These are phyloP conservation scores for Tetrahymena malaccensis DNA, from an alignment of 73 alveolate species.

Conservation along the genomic window DNA sequence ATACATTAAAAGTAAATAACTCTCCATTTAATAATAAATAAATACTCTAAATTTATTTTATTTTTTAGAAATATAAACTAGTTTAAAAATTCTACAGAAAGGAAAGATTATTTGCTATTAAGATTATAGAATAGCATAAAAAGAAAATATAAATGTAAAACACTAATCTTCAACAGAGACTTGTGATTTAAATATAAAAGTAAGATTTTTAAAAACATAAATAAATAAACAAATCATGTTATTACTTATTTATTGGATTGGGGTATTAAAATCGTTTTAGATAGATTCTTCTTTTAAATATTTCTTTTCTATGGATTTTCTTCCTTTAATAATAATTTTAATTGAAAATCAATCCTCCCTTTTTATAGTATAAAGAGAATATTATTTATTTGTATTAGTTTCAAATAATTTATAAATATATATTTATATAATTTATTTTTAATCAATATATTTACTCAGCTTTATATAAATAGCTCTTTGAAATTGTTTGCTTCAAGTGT, in stretches of 20 bases:
- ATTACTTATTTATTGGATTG: too few relatives aligned
- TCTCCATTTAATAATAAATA: neutral
- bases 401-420: too few relatives aligned
- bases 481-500: neutral
- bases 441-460: neutral
- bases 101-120: neutral
- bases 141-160: neutral
- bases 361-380: too few relatives aligned
- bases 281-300: too few relatives aligned
- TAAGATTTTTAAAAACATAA: neutral
- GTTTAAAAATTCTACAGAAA: neutral
- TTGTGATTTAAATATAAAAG: neutral
- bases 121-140: neutral
- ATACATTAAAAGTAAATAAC: neutral
- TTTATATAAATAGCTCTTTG: neutral
- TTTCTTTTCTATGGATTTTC: too few relatives aligned
- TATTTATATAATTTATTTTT: too few relatives aligned
- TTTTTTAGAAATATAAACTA: neutral
- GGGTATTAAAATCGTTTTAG: too few relatives aligned
- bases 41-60: neutral
- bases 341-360: too few relatives aligned
- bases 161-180: neutral
- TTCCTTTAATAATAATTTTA: too few relatives aligned
- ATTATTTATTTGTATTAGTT: too few relatives aligned
- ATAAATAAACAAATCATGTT: too few relatives aligned